These are phyloP conservation scores for Chytridium lagenaria DNA, from an alignment of 371 early-diverging fungal species.

Conservation along the genomic window DNA sequence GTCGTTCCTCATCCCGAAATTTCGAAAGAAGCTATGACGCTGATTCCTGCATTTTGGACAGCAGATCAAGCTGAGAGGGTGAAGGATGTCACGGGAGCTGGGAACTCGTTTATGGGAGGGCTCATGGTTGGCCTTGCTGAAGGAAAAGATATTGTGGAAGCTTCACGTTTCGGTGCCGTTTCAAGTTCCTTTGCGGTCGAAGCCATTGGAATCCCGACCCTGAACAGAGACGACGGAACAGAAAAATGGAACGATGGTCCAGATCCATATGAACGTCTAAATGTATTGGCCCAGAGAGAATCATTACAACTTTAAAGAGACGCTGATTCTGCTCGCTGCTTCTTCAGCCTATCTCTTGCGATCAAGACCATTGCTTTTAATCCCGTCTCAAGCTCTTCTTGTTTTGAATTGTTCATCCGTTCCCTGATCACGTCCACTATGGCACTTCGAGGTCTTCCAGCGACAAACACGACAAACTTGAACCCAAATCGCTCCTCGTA, in stretches of 20 bases:
- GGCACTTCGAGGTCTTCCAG: slow-evolving; percentile 26
- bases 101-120: slow-evolving; percentile 35
- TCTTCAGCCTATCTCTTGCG: slow-evolving; percentile 47
- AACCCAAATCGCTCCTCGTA: slow-evolving; percentile 88
- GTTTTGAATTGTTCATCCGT: slow-evolving; percentile 37
- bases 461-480: slow-evolving; percentile 88
- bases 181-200: slow-evolving; percentile 25
- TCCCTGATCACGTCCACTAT: slow-evolving; percentile 25
- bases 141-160: slow-evolving; percentile 15
- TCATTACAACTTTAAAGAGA: slow-evolving; percentile 16
- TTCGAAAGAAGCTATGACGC: background rate
- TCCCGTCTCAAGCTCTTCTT: slow-evolving; percentile 46
- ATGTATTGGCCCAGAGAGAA: background rate
- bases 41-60: slow-evolving; percentile 29
- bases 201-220: slow-evolving; percentile 12
- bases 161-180: slow-evolving; percentile 21
- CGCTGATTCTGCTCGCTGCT: slow-evolving; percentile 21
- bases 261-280: background rate
- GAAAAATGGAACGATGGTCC: slow-evolving; percentile 6
- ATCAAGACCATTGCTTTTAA: slow-evolving; percentile 49
- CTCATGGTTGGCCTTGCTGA: slow-evolving; percentile 27
- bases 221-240: background rate
- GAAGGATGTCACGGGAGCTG: slow-evolving; percentile 36
- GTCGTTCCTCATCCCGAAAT: background rate
- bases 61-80: background rate